Conservation (phyloP, 2,329 filamentous ascomycete genomes). For the Balansia obtecta region DNA sequence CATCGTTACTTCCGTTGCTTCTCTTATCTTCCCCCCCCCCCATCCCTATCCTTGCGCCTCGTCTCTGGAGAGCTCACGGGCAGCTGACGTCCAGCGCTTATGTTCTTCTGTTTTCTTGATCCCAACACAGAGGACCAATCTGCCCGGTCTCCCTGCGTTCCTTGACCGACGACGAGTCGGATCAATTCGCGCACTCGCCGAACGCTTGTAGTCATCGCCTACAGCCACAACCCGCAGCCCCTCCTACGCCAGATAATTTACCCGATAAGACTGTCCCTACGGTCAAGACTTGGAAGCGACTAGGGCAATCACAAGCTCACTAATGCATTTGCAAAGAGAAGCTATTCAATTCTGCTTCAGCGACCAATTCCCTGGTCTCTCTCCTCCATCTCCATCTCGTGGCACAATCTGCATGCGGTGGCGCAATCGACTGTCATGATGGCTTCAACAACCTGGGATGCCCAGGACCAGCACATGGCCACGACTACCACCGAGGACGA, state of each 20-base stretch:
- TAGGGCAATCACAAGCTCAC: background rate
- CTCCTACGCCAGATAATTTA: background rate
- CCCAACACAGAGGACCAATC: background rate
- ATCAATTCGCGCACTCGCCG: background rate
- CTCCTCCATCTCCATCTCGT: background rate
- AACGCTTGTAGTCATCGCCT: background rate
- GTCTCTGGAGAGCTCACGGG: background rate
- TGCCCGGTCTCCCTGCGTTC: background rate
- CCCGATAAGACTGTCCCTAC: background rate
- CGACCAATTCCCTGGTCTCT: background rate
- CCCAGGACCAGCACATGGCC: constrained; percentile 42
- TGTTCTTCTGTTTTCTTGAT: background rate
- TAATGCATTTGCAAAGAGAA: background rate
- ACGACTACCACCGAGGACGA: constrained; percentile 40
- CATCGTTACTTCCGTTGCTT: background rate
- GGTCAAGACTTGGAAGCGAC: too few relatives aligned
- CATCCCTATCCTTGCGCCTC: background rate
- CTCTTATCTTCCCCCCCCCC: background rate
- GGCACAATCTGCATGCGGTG: background rate
- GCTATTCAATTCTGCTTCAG: background rate
- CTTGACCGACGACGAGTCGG: background rate
- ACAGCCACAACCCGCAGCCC: background rate
- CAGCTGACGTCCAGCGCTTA: background rate
- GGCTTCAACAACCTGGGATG: constrained; percentile 41
- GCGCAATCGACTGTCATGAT: constrained; percentile 27